Evolutionary conservation across 2,329 filamentous ascomycete species (phyloP).

Genomic region (Colletotrichum siamense): DNA sequence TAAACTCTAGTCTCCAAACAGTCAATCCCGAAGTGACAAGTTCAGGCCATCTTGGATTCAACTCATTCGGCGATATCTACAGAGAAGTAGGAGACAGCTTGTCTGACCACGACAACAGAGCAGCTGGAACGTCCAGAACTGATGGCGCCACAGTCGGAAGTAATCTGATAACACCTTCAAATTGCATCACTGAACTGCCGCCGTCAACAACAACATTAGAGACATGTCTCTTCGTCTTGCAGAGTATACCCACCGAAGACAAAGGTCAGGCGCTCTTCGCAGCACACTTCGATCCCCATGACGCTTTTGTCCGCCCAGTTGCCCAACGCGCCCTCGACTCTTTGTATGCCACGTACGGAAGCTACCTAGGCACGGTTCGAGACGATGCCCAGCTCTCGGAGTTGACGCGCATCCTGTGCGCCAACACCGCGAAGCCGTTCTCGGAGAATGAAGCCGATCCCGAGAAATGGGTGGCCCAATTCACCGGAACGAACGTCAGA

Average conservation of each 20-base stretch:
- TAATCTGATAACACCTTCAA: constrained; percentile 10
- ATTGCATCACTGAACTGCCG: background rate
- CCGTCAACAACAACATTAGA: constrained; percentile 28
- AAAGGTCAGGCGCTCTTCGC: constrained; percentile 14
- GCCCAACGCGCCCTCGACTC: constrained; percentile 11
- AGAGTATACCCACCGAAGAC: constrained; percentile 32
- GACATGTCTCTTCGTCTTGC: constrained; percentile 43
- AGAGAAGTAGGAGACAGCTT: constrained; percentile 46
- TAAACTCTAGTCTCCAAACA: background rate
- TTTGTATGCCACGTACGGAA: constrained; percentile 24
- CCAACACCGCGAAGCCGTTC: constrained; percentile 22
- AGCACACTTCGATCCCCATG: constrained; percentile 20
- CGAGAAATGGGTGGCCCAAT: constrained; percentile 14
- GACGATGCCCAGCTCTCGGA: constrained; percentile 5
- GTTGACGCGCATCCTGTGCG: constrained; percentile 27
- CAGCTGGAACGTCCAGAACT: background rate
- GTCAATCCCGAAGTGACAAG: background rate
- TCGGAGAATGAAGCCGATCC: constrained; percentile 10
- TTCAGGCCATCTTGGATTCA: constrained; percentile 48
- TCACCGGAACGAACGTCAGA: background rate
- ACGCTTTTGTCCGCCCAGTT: constrained; percentile 24
- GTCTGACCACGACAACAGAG: constrained; percentile 12
- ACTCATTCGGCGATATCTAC: constrained; percentile 46
- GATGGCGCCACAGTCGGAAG: constrained; percentile 5
- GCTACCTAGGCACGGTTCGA: constrained; percentile 22